Conservation (phyloP, 225 moss, liverwort and hornwort species). For the Lunularia cruciata region DNA sequence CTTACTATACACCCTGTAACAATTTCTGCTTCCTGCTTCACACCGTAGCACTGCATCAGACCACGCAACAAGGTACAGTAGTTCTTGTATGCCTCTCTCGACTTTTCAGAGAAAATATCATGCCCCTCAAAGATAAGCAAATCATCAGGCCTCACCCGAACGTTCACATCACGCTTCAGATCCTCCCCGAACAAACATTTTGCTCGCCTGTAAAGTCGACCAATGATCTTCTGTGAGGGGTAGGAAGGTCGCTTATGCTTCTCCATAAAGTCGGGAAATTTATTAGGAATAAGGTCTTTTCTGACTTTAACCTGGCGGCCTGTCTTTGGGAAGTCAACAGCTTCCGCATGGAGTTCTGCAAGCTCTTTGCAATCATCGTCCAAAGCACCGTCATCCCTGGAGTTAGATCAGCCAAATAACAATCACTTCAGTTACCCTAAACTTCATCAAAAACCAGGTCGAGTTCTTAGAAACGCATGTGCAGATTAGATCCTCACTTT, state of each 20-base stretch:
- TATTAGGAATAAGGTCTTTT: conserved; percentile 30
- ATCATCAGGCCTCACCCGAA: conserved; percentile 38
- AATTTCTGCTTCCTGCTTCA: conserved; percentile 73
- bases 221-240: conserved; percentile 54
- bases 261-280: conserved; percentile 70
- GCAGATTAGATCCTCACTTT: too few species aligned
- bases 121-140: conserved; percentile 43
- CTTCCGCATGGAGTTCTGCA: conserved; percentile 58
- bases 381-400: conserved; percentile 55
- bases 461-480: too few species aligned
- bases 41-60: conserved; percentile 74
- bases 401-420: too few species aligned
- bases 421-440: too few species aligned
- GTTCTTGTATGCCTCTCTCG: conserved; percentile 34
- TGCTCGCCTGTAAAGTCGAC: conserved; percentile 61
- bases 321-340: conserved; percentile 78
- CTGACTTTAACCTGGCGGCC: conserved; percentile 56
- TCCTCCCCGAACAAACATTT: conserved; percentile 46
- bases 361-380: conserved; percentile 60
- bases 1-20: conserved; percentile 60
- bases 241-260: conserved; percentile 52
- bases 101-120: conserved; percentile 43
- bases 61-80: conserved; percentile 56
- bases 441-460: too few species aligned
- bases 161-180: conserved; percentile 21